phyloP scores from a whole-genome alignment of 148 eudicot species.

The Spergularia marina region DNA sequence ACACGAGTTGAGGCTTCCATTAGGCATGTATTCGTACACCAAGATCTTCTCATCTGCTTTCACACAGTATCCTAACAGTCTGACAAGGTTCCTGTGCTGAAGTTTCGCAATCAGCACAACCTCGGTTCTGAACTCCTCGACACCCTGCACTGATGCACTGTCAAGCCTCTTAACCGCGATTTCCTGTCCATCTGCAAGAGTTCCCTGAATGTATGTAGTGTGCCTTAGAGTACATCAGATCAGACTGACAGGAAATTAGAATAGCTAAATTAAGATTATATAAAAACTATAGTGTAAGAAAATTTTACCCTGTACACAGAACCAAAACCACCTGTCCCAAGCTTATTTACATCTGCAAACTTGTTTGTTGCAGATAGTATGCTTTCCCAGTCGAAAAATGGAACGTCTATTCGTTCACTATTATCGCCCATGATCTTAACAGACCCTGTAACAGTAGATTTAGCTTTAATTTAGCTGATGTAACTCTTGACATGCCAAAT shows the following conservation, averaged over 20 bases:
- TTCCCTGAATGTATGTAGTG: constrained; percentile 20
- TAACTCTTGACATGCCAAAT: neutral
- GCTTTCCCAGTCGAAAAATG: constrained; percentile 24
- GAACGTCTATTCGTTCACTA: constrained; percentile 20
- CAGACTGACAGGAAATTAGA: neutral
- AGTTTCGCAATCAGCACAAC: constrained; percentile 31
- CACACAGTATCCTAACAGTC: constrained; percentile 25
- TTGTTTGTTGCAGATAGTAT: constrained; percentile 29
- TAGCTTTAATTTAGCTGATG: no score
- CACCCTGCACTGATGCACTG: constrained; percentile 25
- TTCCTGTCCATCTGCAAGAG: constrained; percentile 21
- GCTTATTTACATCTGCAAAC: constrained; percentile 24
- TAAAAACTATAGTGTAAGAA: neutral
- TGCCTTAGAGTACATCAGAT: neutral
- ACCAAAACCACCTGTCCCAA: constrained; percentile 33
- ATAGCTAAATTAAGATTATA: neutral
- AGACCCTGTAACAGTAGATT: constrained; percentile 7
- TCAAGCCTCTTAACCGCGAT: constrained; percentile 32
- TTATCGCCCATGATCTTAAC: constrained; percentile 17
- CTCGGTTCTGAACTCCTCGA: constrained; percentile 30
- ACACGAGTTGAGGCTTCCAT: constrained; percentile 31
- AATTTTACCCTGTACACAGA: constrained; percentile 24
- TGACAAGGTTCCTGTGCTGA: constrained; percentile 34
- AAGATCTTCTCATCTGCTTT: constrained; percentile 30
- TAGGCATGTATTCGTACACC: constrained; percentile 30